Conservation (phyloP, 192 early-diverging fungal species). For the Coemansia asiatica region DNA sequence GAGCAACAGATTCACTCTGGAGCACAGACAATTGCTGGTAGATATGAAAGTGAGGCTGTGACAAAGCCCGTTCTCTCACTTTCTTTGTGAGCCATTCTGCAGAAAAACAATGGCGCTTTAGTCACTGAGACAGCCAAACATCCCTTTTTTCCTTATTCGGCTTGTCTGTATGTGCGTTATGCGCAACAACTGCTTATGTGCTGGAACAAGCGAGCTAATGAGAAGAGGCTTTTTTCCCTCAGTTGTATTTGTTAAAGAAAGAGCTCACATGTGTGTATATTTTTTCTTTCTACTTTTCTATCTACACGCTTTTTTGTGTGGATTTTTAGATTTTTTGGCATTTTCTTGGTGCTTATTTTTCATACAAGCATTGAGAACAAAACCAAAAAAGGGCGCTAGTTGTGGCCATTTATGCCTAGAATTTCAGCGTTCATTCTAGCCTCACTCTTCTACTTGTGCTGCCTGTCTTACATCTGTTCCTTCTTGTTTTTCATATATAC, state of each 20-base stretch:
- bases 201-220: not conserved
- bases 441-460: not conserved
- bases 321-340: not conserved
- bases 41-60: not conserved
- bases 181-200: not conserved
- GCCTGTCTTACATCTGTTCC: not conserved
- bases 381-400: not conserved
- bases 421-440: not conserved
- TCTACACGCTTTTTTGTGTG: not conserved
- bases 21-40: not conserved
- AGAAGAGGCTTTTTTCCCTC: not conserved
- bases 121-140: not conserved
- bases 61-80: not conserved
- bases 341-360: not conserved
- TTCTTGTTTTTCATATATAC: conserved; percentile 1
- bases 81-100: not conserved
- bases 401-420: not conserved
- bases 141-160: not conserved
- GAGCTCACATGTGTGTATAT: not conserved
- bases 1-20: not conserved
- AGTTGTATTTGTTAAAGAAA: not conserved
- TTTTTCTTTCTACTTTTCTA: too few relatives aligned
- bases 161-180: not conserved
- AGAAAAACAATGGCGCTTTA: not conserved
- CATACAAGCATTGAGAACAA: not conserved